Evolutionary conservation across 441 rosid genomes (phyloP).

Genomic region (Gossypium schwendimanii): DNA sequence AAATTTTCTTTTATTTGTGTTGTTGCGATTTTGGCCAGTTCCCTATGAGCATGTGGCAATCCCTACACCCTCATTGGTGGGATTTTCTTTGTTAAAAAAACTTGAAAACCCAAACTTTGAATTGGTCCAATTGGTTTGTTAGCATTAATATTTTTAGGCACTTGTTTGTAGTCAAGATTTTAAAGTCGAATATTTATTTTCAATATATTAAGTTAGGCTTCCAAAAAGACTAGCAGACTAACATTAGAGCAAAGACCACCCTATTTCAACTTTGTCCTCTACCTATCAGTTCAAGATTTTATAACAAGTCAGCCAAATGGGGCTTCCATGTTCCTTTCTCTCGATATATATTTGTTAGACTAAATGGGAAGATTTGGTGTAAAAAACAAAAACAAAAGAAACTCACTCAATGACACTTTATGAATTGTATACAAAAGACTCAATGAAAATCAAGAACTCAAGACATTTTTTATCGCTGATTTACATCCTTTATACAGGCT

Average conservation of each 20-base stretch:
- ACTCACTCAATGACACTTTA: too few relatives aligned
- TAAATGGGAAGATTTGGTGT: too few relatives aligned
- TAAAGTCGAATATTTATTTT: not conserved
- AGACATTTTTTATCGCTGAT: too few relatives aligned
- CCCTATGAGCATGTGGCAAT: not conserved
- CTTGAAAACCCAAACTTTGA: constrained; percentile 3
- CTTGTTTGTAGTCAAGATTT: constrained; percentile 3
- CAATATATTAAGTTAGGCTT: not conserved
- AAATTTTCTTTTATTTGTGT: not conserved
- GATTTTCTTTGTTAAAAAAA: not conserved
- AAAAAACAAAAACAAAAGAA: too few relatives aligned
- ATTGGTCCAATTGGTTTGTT: constrained; percentile 15
- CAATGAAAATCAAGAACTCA: too few relatives aligned
- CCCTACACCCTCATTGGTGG: not conserved
- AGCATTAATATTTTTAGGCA: not conserved
- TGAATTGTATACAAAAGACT: too few relatives aligned
- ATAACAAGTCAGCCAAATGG: not conserved
- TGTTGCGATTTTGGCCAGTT: not conserved
- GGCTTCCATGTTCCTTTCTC: constrained; percentile 1
- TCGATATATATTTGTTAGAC: not conserved
- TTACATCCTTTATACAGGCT: too few relatives aligned
- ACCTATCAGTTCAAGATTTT: not conserved
- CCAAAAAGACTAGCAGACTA: not conserved
- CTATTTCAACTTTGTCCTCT: not conserved
- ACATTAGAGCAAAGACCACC: constrained; percentile 10